Evolutionary conservation across 345 rosid genomes (phyloP).

Genomic region (Syzygium aromaticum): DNA sequence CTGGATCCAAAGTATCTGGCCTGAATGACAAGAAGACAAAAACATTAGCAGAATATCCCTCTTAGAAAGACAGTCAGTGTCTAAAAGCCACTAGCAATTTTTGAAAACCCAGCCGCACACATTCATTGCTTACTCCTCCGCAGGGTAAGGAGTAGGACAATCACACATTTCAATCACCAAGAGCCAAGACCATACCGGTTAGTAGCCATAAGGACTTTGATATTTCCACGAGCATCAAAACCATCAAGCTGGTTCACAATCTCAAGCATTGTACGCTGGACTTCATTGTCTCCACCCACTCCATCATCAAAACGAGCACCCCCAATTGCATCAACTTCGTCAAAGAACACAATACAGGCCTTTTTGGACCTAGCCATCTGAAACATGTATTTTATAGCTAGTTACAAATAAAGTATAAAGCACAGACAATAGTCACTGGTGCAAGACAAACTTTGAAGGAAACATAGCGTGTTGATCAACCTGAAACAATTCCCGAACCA

Average conservation of each 20-base stretch:
- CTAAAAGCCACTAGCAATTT: neutral
- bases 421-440: neutral
- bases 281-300: slow-evolving; percentile 68
- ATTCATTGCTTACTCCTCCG: neutral
- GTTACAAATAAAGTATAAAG: neutral
- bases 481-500: slow-evolving; percentile 94
- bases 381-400: neutral
- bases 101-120: neutral
- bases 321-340: slow-evolving; percentile 74
- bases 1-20: slow-evolving; percentile 91
- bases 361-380: slow-evolving; percentile 76
- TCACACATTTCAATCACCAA: slow-evolving; percentile 22
- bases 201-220: slow-evolving; percentile 93
- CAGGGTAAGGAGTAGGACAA: neutral
- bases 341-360: slow-evolving; percentile 76
- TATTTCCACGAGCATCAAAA: slow-evolving; percentile 85
- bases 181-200: slow-evolving; percentile 16
- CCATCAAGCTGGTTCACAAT: slow-evolving; percentile 84
- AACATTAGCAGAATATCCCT: neutral
- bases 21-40: slow-evolving; percentile 15
- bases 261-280: slow-evolving; percentile 77
- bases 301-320: slow-evolving; percentile 80
- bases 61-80: neutral
- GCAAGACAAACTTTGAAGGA: neutral
- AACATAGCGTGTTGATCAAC: slow-evolving; percentile 14